Base-by-base conservation (phyloP, 306 rosid species). In the Acmispon strigosus region DNA sequence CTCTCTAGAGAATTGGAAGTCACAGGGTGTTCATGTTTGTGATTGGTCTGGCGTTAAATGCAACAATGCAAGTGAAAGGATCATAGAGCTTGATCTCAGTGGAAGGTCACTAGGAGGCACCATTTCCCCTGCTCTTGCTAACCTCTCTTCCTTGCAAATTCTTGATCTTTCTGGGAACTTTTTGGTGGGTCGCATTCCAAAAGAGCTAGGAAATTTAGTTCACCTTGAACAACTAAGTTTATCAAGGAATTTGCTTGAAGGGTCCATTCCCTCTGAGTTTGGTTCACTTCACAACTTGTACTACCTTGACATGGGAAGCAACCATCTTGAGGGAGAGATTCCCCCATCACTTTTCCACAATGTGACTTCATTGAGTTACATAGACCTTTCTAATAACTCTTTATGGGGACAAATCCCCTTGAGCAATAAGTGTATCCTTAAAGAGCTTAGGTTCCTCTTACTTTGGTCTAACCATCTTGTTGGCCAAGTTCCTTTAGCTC, bases 371-470 rank as follows among this genome's bases (percentile, higher is more conserved):
- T 78, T 94, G 83, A 84, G 82, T 68, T 94, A 90, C 51, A 32
- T 90, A 37, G 98, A 90, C 76, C 81, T 94, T 43, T 90, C 96
- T 15, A 94, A 90, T 72, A 90, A 94, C 58, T 90, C 97, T 51
- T 81, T 94, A 10, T 63, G 68, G 4, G 97, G 96, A 0, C 39
- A 76, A 61, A 87, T 90, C 20, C 97, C 97, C 22, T 48, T 90
- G 19, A 77, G 43, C 70, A 80, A 83, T 58, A 82, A 80, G 49
- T 93, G 94, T 45, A 50, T 79, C 67, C 85, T 86, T 54, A 79
- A 66, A 48, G 76, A 87, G 2, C 83, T 94, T 81, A 78, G 63
- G 76, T 90, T 75, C 76, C 79, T 94, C 24, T 80, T 94, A 17
- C 92, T 94, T 55, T 90, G 98, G 98, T 89, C 97, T 55, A 94